Percentiles rank a stretch among this genome's conserved stretches.
These are phyloP conservation scores for Kluyveromyces lactis DNA, from an alignment of 805 yeast species.

Conservation along the genomic window DNA sequence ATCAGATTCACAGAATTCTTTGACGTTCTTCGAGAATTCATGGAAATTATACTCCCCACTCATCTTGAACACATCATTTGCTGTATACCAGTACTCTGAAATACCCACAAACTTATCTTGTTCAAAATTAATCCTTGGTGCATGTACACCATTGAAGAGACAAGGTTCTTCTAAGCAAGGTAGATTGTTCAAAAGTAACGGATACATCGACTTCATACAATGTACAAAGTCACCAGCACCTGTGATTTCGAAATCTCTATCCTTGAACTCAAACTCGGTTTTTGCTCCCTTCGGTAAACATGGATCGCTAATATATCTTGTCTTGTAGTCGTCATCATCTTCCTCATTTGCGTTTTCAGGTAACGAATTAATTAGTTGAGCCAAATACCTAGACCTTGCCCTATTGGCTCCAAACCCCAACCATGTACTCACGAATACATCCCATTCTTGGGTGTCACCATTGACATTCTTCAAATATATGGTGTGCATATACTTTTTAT, in stretches of 20 bases:
- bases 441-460: conserved; percentile 70
- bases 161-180: conserved; percentile 89
- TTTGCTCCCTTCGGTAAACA: conserved; percentile 66
- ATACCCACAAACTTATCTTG: conserved; percentile 84
- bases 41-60: conserved; percentile 83
- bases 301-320: conserved; percentile 51
- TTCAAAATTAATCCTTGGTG: conserved; percentile 75
- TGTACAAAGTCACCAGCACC: conserved; percentile 77
- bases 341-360: conserved; percentile 41
- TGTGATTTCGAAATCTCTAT: conserved; percentile 37
- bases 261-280: conserved; percentile 40
- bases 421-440: conserved; percentile 93
- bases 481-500: conserved; percentile 63
- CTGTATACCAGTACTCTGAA: conserved; percentile 96
- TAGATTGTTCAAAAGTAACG: conserved; percentile 64
- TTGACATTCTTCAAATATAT: conserved; percentile 58
- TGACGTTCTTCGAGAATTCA: conserved; percentile 56
- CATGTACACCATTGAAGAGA: conserved; percentile 90
- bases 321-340: conserved; percentile 37
- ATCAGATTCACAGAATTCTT: conserved; percentile 63
- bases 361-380: conserved; percentile 41
- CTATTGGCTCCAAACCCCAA: conserved; percentile 96
- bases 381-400: conserved; percentile 68
- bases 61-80: conserved; percentile 80
- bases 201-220: conserved; percentile 67